Base-by-base conservation (phyloP, 1,284 basidiomycete species). In the Leccinum angustisporum region DNA sequence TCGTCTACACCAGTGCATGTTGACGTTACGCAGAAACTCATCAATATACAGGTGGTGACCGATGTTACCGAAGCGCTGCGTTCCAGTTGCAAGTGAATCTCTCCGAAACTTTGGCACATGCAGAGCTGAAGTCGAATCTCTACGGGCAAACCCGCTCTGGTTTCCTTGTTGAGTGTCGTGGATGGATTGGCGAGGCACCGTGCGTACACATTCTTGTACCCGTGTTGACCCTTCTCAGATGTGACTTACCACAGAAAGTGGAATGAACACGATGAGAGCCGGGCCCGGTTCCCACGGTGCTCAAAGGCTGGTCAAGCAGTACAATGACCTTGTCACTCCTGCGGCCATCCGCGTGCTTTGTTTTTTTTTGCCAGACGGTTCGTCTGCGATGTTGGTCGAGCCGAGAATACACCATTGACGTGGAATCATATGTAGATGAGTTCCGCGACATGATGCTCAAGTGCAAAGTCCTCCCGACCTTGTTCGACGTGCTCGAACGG, bases 271-370 rank as follows among this genome's bases (percentile, higher is more conserved):
- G 4, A 64, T 69, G 61, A 65, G 50, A 54, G 1, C 52, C 58
- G 0, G 64, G 43, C 10, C 43, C 55, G 1, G 31, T 70, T 8
- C 43, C 60, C 14, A 66, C 65, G 1, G 61, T 72, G 56, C 57
- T 73, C 48, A 74, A 58, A n/a, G n/a, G 31, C 33, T 73, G 10
- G 55, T 68, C 43, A 58, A 60, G 18, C 59, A 59, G 27, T 63
- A 34, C 33, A 72, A 75, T 21, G 68, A 75, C 54, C 71, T 72
- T 38, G 74, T 73, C 10, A 60, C 71, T n/a, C 72, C 74, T 0
- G 70, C 69, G 5, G 74, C 74, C 10, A 65, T 61, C 5, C 68
- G 63, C 16, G 67, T 70, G 1, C 61, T 75, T 25, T 71, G 72
- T 13, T 64, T 63, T 16, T 60, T 75, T 31, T 68, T 72, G 16